Evolutionary conservation across 495 filamentous ascomycete genomes (phyloP), one percentile per base, ranked within the genome.

Genomic region (Tirmania nivea): DNA sequence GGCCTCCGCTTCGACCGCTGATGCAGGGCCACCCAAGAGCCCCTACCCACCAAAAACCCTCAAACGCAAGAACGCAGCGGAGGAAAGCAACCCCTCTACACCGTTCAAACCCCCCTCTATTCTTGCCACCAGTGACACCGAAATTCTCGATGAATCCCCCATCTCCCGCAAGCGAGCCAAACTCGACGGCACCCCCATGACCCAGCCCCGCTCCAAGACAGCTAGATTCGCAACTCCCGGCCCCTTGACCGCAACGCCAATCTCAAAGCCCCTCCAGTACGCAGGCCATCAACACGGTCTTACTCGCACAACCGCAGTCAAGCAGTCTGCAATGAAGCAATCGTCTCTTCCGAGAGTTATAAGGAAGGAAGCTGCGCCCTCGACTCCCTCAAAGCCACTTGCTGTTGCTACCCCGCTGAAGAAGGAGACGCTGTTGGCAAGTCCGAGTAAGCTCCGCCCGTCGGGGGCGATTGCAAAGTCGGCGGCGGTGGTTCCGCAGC

Each of bases 101-200:
- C 54, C 55, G 1, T 49, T 64, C 48, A 63, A 63, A 35, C 56
- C 61, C 19, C 48, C 51, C 11, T 60, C 63, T 48, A 54, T 53
- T 11, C 61, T 56, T 20, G 55, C 55, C 14, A 54, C 57, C 19
- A 45, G 57, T 6, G 56, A 58, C 5, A 57, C 14, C 39, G 39
- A 45, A 64, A n/a, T 55, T 53, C 42, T 50, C 55, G 10, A 48
- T 61, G 10, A 52, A 53, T 48, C 55, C 54, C 31, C 49, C 60
- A 34, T 54, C 57, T 8, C 50, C 54, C 11, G 52, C 61, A 19
- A 42, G 54, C 12, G 54, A 64, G 51, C 17, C 39, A 21, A 36
- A 5, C 0, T 34, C 42, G n/a, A 51, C 37, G 55, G 36, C 35
- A 49, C 9, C 55, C 55, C n/a, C 51, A 63, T 14, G 54, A 54